Base-by-base conservation (phyloP, 495 filamentous ascomycete species). In the Penicillium paxilli region DNA sequence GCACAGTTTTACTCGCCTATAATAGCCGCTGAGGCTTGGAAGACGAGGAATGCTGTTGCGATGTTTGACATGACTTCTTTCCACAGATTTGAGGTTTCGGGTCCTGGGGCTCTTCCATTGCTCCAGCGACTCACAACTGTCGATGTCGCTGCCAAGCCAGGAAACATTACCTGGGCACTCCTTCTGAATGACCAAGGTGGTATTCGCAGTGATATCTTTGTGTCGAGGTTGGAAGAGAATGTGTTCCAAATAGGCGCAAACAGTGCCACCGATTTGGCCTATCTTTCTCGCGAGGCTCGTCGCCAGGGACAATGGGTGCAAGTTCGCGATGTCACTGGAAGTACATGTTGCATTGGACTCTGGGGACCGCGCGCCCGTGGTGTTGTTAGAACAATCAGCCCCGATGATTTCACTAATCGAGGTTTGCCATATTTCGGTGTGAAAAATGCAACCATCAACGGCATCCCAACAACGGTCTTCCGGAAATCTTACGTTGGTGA, bases 51-150 rank as follows among this genome's bases (percentile, higher is more conserved):
- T 25, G 78, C 73, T 0, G 76, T 79, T 2, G 77, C 76, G 7
- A 78, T 81, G 75, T 81, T 76, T 52, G 78, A 81, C 49, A 73
- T 80, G 74, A 79, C 75, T 24, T 70, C 78, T n/a, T 72, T 80
- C 44, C 75, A 75, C 25, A 65, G 77, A 2, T 72, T 81, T 12
- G 72, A 78, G 10, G 66, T 81, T 9, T 66, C 63, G 5, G 78
- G 78, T 6, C 75, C 78, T 5, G 77, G 76, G 0, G 73, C 77
- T 14, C 54, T 70, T 6, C 32, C 62, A 28, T 59, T 81, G 20
- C 69, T 81, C 24, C 73, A 80, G 38, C 66, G 69, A 17, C 55
- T 80, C n/a, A 72, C 64, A 7, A 81, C 78, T 1, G 62, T 60
- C 30, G 70, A 79, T 41, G 59, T 80, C 25, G 51, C 64, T 23